Evolutionary conservation across 2,329 filamentous ascomycete species (phyloP).

Genomic region (Neophaeococcomyces mojaviensis): DNA sequence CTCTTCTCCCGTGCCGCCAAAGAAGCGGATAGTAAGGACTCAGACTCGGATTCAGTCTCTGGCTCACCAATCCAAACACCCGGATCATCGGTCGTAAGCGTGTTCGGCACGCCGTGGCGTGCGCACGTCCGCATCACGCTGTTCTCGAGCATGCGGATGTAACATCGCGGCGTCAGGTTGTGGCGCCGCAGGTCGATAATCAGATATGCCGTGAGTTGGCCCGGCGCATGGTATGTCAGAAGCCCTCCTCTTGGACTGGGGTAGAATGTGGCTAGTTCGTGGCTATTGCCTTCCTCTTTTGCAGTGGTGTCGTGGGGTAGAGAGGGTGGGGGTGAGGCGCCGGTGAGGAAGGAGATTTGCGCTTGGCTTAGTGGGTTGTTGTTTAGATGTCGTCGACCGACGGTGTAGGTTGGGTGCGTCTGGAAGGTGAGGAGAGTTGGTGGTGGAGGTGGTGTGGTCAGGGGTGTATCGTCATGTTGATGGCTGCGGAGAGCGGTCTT

Average conservation of each 20-base stretch:
- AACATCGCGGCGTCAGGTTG: slow-evolving; percentile 61
- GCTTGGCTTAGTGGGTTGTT: slow-evolving; percentile 25
- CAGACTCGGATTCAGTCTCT: no score
- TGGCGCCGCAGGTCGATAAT: slow-evolving; percentile 72
- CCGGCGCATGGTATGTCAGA: slow-evolving; percentile 91
- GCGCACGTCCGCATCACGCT: slow-evolving; percentile 61
- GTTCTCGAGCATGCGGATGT: slow-evolving; percentile 71
- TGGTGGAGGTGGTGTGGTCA: slow-evolving; percentile 42
- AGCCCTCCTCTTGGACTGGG: slow-evolving; percentile 77
- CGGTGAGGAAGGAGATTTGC: slow-evolving; percentile 34
- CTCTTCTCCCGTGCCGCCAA: no score
- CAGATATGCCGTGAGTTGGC: slow-evolving; percentile 87
- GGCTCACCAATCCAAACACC: slow-evolving; percentile 67
- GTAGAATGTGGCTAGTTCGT: slow-evolving; percentile 52
- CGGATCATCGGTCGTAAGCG: slow-evolving; percentile 62
- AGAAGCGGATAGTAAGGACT: no score
- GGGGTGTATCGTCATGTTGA: slow-evolving; percentile 18
- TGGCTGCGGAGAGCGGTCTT: slow-evolving; percentile 16
- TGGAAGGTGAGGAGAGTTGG: slow-evolving; percentile 77
- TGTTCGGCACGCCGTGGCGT: slow-evolving; percentile 52
- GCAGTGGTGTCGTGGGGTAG: no score
- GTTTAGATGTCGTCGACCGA: slow-evolving; percentile 68
- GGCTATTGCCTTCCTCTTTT: no score
- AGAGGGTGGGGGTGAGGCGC: neutral
- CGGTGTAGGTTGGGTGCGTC: slow-evolving; percentile 76